phyloP scores from a whole-genome alignment of 495 filamentous ascomycete genomes.

The Podospora pseudoanserina region DNA sequence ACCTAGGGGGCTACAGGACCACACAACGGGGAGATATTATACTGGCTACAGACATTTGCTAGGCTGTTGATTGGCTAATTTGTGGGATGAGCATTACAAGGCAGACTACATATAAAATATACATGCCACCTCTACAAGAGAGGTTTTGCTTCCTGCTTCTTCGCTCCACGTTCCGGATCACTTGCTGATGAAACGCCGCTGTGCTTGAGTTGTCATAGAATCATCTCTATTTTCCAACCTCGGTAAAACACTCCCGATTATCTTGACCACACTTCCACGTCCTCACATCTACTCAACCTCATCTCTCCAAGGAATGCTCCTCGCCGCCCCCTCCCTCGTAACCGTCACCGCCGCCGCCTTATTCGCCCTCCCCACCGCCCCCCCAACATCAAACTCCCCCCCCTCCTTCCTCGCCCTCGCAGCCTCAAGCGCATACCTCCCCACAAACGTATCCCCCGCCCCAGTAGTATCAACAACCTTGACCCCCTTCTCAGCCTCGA shows the following conservation, averaged over 20 bases:
- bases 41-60: not conserved
- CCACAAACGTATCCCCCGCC: slow-evolving; percentile 93
- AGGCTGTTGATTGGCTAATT: not conserved
- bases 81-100: not conserved
- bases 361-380: slow-evolving; percentile 65
- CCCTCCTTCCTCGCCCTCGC: slow-evolving; percentile 30
- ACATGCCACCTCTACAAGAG: not conserved
- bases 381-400: slow-evolving; percentile 49
- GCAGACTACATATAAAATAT: not conserved
- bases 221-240: no score
- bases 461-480: slow-evolving; percentile 90
- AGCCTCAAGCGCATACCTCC: slow-evolving; percentile 72
- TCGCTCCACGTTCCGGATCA: no score
- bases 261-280: no score
- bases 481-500: slow-evolving; percentile 53
- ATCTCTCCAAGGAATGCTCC: slow-evolving; percentile 81
- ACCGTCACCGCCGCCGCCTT: slow-evolving; percentile 73
- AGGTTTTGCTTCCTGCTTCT: no score
- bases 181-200: no score
- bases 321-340: slow-evolving; percentile 75
- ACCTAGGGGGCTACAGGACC: not conserved
- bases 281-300: slow-evolving; percentile 51
- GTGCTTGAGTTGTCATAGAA: no score
- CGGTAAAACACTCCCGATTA: no score
- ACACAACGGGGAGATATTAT: not conserved